Evolutionary conservation across 2,329 filamentous ascomycete genomes (phyloP).

Genomic region (Nemania sp.): DNA sequence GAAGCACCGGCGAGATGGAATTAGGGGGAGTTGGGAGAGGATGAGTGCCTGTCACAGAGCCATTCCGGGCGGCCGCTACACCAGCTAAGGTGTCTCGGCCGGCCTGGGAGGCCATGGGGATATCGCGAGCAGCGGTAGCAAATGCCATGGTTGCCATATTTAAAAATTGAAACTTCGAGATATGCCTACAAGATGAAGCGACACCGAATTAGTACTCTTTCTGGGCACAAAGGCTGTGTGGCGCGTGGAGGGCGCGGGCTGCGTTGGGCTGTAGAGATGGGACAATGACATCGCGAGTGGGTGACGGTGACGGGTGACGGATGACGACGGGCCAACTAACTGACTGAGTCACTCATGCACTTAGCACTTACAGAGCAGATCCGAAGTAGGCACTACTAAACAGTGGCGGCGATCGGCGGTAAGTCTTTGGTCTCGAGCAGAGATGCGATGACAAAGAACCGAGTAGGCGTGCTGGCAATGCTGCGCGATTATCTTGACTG

Average conservation of each 20-base stretch:
- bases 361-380: constrained; percentile 55
- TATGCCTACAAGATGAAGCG: constrained; percentile 54
- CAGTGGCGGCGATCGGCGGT: constrained; percentile 43
- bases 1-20: constrained; percentile 90
- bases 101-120: constrained; percentile 67
- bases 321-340: constrained; percentile 34
- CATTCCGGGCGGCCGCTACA: constrained; percentile 73
- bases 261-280: constrained; percentile 26
- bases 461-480: constrained; percentile 58
- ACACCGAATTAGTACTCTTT: constrained; percentile 48
- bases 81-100: constrained; percentile 78
- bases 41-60: constrained; percentile 71
- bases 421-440: constrained; percentile 47
- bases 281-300: too few species aligned
- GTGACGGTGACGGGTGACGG: background rate
- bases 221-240: constrained; percentile 5
- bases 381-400: constrained; percentile 51
- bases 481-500: constrained; percentile 71
- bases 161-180: constrained; percentile 61
- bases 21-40: constrained; percentile 91
- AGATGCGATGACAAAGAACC: constrained; percentile 50
- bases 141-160: constrained; percentile 74
- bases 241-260: constrained; percentile 21
- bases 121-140: constrained; percentile 76
- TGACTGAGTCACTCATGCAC: constrained; percentile 42